These are phyloP conservation scores for Dactylellina cionopaga DNA, from an alignment of 2,329 filamentous ascomycete species.

Conservation along the genomic window DNA sequence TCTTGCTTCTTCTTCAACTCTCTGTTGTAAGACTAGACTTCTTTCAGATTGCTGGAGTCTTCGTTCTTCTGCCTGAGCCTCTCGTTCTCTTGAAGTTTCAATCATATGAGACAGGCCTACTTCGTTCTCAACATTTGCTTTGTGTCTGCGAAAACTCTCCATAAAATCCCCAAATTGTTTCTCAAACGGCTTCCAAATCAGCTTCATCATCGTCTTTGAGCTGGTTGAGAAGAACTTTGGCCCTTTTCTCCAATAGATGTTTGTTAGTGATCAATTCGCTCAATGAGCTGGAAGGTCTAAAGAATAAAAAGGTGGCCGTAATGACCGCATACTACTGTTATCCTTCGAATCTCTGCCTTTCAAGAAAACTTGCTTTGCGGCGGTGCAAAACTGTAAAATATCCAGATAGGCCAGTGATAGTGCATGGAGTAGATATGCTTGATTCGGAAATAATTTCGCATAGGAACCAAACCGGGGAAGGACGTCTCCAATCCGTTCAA, in stretches of 20 bases:
- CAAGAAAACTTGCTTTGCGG: conserved; percentile 52
- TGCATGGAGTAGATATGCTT: conserved; percentile 54
- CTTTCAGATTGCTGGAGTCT: conserved; percentile 24
- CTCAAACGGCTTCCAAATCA: conserved; percentile 54
- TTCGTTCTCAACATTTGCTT: conserved; percentile 54
- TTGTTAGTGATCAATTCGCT: too few relatives aligned
- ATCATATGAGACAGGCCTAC: conserved; percentile 53
- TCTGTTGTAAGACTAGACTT: neutral
- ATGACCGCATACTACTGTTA: neutral
- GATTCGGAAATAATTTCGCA: conserved; percentile 54
- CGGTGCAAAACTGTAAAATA: conserved; percentile 54
- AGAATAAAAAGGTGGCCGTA: too few relatives aligned
- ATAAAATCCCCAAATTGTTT: conserved; percentile 53
- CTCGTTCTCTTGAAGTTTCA: conserved; percentile 45
- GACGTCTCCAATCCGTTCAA: conserved; percentile 55
- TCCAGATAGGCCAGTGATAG: conserved; percentile 55
- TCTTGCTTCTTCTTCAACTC: conserved; percentile 19
- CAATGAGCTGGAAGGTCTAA: too few relatives aligned
- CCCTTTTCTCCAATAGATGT: too few relatives aligned
- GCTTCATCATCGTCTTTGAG: conserved; percentile 34
- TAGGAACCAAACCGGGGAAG: conserved; percentile 55
- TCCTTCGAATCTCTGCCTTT: conserved; percentile 24
- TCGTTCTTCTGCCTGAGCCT: conserved; percentile 13
- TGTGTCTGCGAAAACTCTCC: conserved; percentile 45
- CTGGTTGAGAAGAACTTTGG: neutral